phyloP scores from a whole-genome alignment of 2,329 filamentous ascomycete genomes.

The Penicillium sp. region DNA sequence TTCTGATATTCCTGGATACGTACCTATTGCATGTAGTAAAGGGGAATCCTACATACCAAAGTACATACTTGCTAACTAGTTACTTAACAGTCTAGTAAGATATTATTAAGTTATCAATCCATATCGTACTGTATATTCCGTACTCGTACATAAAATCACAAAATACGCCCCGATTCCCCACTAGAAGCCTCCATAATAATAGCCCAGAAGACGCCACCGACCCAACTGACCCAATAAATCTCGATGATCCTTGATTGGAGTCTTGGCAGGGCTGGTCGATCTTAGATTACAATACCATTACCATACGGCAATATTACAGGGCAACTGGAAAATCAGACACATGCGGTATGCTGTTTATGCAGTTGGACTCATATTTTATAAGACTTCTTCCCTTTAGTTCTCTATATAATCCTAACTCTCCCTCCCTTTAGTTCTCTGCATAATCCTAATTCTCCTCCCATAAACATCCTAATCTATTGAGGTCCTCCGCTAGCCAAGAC shows the following conservation, averaged over 20 bases:
- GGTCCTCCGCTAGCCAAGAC: conserved; percentile 19
- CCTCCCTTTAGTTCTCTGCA: not conserved
- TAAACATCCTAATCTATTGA: not conserved
- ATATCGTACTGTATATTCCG: not conserved
- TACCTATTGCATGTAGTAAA: not conserved
- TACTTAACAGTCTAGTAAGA: too few relatives aligned
- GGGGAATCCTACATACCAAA: not conserved
- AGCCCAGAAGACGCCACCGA: not conserved
- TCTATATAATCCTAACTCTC: not conserved
- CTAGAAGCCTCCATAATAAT: not conserved
- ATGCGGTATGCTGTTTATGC: not conserved
- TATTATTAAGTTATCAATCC: too few relatives aligned
- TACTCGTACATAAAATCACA: not conserved
- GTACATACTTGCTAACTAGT: too few relatives aligned
- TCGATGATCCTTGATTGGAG: not conserved
- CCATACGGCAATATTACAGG: not conserved
- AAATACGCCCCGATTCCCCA: not conserved
- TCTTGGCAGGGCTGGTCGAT: conserved; percentile 16
- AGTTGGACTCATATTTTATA: not conserved
- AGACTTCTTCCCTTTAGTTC: not conserved
- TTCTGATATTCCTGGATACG: not conserved
- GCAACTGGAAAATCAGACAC: not conserved
- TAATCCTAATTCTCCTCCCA: too few relatives aligned
- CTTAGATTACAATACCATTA: not conserved
- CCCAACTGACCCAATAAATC: not conserved